Evolutionary conservation across 2,329 filamentous ascomycete genomes (phyloP).

Genomic region (Apiospora saccharicola): DNA sequence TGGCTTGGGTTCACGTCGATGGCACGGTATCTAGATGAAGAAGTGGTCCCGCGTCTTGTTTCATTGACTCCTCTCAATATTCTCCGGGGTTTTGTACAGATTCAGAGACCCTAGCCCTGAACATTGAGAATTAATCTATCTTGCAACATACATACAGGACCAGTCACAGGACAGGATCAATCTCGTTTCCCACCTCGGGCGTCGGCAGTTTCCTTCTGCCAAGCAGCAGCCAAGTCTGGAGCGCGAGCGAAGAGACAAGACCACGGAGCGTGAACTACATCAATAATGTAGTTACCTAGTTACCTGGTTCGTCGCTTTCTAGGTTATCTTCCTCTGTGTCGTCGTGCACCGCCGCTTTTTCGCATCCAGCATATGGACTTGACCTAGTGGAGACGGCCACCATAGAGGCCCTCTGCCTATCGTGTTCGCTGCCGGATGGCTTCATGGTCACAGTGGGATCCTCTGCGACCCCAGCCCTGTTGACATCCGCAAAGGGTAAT

Average conservation of each 20-base stretch:
- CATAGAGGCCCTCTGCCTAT: constrained; percentile 2
- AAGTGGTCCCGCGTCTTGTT: constrained; percentile 2
- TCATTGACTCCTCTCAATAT: neutral
- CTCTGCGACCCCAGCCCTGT: neutral
- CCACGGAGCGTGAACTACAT: neutral
- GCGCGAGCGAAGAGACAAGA: no score
- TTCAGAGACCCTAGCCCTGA: neutral
- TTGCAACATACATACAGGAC: neutral
- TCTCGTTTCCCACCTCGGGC: neutral
- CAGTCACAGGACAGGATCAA: constrained; percentile 12
- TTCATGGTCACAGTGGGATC: constrained; percentile 5
- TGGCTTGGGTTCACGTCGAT: neutral
- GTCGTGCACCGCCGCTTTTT: constrained; percentile 5
- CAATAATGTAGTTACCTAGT: neutral
- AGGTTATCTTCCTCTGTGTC: neutral
- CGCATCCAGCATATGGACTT: neutral
- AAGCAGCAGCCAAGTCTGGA: neutral
- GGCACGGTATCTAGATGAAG: constrained; percentile 4
- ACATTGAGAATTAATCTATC: neutral
- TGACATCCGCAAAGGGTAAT: neutral
- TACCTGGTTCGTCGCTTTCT: neutral
- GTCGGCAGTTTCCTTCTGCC: neutral
- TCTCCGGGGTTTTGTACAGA: neutral
- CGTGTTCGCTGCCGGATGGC: constrained; percentile 16
- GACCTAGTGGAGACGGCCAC: neutral